Evolutionary conservation across 73 alveolate species (phyloP).

Genomic region (Paramecium biaurelia): DNA sequence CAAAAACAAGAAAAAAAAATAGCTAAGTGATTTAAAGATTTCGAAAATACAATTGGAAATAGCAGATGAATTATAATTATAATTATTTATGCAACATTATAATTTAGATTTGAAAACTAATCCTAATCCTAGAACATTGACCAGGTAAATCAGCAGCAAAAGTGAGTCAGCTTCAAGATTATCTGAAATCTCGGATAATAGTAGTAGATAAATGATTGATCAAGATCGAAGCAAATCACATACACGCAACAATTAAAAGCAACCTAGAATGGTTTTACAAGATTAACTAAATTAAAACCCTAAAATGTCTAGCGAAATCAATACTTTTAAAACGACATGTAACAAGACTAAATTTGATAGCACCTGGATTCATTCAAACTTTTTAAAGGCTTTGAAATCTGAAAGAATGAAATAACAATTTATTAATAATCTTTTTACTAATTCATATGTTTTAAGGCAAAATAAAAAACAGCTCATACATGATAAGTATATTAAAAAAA

Average conservation of each 20-base stretch:
- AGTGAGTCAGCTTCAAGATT: conserved; percentile 8
- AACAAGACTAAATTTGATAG: background rate
- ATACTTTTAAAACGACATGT: background rate
- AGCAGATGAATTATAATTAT: background rate
- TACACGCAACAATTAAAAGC: background rate
- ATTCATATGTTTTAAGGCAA: background rate
- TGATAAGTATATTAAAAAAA: background rate
- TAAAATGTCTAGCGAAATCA: background rate
- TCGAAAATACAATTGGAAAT: too few relatives aligned
- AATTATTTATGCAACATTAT: background rate
- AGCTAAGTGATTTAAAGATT: too few relatives aligned
- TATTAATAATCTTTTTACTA: background rate
- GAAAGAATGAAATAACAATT: conserved; percentile 12
- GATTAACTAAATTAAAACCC: background rate
- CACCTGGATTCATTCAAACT: background rate
- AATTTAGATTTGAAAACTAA: background rate
- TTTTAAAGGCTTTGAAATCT: background rate
- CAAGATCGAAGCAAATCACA: background rate
- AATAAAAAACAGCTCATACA: background rate
- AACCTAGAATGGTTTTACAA: background rate
- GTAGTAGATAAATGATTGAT: conserved; percentile 24
- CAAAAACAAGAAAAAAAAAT: too few relatives aligned
- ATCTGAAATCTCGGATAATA: background rate
- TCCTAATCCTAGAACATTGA: background rate
- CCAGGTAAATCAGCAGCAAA: background rate